Evolutionary conservation across 1,284 basidiomycete species (phyloP).

Genomic region (Trichosporon inkin): DNA sequence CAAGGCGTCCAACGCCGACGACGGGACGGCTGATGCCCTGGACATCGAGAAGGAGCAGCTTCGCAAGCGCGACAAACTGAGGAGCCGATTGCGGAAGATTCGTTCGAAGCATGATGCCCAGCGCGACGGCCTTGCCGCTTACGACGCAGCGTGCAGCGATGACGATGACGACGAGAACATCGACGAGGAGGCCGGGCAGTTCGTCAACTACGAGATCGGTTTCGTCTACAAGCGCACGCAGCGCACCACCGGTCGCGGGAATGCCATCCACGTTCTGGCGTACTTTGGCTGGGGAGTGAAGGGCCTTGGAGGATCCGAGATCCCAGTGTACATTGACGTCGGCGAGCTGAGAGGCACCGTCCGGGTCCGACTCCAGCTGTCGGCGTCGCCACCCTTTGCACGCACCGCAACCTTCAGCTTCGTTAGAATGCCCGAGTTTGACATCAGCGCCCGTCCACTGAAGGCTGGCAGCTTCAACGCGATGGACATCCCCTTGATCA

Average conservation of each 20-base stretch:
- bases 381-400: slow-evolving; percentile 49
- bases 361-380: slow-evolving; percentile 41
- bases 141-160: neutral
- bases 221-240: slow-evolving; percentile 40
- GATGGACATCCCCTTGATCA: slow-evolving; percentile 48
- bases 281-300: slow-evolving; percentile 49
- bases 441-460: slow-evolving; percentile 49
- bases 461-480: slow-evolving; percentile 46
- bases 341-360: slow-evolving; percentile 36
- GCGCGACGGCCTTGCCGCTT: neutral
- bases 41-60: slow-evolving; percentile 5
- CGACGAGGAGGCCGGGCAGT: slow-evolving; percentile 41
- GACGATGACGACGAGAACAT: slow-evolving; percentile 9
- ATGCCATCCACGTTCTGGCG: slow-evolving; percentile 44
- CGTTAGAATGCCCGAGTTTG: slow-evolving; percentile 47
- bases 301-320: slow-evolving; percentile 43
- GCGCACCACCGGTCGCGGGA: slow-evolving; percentile 33
- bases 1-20: neutral
- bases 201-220: slow-evolving; percentile 49
- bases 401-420: slow-evolving; percentile 46
- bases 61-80: slow-evolving; percentile 7
- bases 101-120: neutral
- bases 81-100: neutral
- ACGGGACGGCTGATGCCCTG: neutral
- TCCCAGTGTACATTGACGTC: slow-evolving; percentile 46